A percentile compares a stretch with the other conserved stretches of the same genome.
phyloP scores from a whole-genome alignment of 2,329 filamentous ascomycete species.

The Sclerotiophoma versabilis region DNA sequence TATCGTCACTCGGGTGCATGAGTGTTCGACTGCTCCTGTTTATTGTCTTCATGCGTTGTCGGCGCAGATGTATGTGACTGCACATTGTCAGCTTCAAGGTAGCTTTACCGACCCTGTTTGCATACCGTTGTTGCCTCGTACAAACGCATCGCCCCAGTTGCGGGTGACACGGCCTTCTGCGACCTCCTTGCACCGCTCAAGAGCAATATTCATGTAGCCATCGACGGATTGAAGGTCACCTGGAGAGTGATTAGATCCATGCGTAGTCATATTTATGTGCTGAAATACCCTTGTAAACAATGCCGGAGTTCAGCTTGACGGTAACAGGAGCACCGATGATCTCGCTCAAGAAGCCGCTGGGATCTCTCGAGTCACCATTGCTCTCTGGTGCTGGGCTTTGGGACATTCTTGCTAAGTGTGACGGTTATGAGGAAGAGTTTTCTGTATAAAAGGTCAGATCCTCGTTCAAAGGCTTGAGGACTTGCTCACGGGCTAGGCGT shows the following conservation, averaged over 20 bases:
- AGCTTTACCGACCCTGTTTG: background rate
- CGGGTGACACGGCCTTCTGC: constrained; percentile 83
- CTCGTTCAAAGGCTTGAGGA: too few relatives aligned
- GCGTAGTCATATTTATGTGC: background rate
- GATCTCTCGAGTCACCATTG: constrained; percentile 81
- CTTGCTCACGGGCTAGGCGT: background rate
- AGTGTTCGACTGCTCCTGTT: background rate
- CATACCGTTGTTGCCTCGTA: constrained; percentile 92
- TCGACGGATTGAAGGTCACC: constrained; percentile 96
- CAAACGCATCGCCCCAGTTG: constrained; percentile 92
- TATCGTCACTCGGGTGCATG: background rate
- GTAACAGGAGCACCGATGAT: constrained; percentile 95
- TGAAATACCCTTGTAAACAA: constrained; percentile 86
- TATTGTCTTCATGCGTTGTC: constrained; percentile 31
- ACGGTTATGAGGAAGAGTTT: constrained; percentile 3
- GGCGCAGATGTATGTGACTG: constrained; percentile 44
- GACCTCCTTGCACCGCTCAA: constrained; percentile 93
- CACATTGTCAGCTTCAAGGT: constrained; percentile 16
- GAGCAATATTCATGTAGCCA: constrained; percentile 99
- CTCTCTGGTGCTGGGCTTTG: constrained; percentile 61
- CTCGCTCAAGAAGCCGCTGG: constrained; percentile 89
- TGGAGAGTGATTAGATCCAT: constrained; percentile 49
- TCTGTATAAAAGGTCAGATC: background rate
- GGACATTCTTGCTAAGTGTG: constrained; percentile 25
- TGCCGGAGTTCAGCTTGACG: constrained; percentile 98